Evolutionary conservation across 768 basidiomycete species (phyloP).

Genomic region (Kwoniella newhampshirensis): DNA sequence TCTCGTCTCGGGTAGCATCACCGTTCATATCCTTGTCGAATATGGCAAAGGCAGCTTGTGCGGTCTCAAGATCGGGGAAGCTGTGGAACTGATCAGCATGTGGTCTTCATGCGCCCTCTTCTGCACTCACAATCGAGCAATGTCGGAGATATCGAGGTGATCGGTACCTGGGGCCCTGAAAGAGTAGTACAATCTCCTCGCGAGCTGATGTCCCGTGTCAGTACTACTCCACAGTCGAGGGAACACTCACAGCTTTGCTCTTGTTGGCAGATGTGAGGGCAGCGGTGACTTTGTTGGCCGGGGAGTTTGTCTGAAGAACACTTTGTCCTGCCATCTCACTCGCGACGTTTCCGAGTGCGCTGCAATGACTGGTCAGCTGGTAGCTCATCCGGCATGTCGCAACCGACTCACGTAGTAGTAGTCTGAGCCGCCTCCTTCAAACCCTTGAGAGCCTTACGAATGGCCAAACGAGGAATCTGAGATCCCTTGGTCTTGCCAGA

Average conservation of each 20-base stretch:
- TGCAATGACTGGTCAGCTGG: slow-evolving; percentile 5
- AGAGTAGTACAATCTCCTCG: slow-evolving; percentile 81
- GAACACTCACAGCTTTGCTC: slow-evolving; percentile 54
- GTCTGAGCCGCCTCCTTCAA: slow-evolving; percentile 72
- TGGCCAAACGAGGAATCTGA: slow-evolving; percentile 62
- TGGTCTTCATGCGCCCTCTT: neutral
- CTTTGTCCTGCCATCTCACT: slow-evolving; percentile 63
- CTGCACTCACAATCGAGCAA: slow-evolving; percentile 60
- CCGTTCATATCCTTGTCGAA: slow-evolving; percentile 58
- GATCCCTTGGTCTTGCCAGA: slow-evolving; percentile 52
- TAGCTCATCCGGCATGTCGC: neutral
- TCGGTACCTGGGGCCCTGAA: slow-evolving; percentile 67
- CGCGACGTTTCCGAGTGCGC: slow-evolving; percentile 64
- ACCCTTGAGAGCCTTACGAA: slow-evolving; percentile 71
- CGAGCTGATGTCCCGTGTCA: slow-evolving; percentile 59
- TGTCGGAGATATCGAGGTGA: slow-evolving; percentile 65
- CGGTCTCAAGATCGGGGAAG: slow-evolving; percentile 69
- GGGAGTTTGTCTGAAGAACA: slow-evolving; percentile 84
- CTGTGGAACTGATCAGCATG: slow-evolving; percentile 5
- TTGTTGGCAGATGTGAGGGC: slow-evolving; percentile 79
- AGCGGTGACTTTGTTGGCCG: slow-evolving; percentile 73
- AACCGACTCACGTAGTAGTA: slow-evolving; percentile 64
- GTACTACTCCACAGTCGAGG: neutral
- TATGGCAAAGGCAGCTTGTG: slow-evolving; percentile 55
- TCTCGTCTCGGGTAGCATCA: slow-evolving; percentile 59